These are phyloP conservation scores for Botrytis sinoallii DNA, from an alignment of 2,329 filamentous ascomycete genomes.

Conservation along the genomic window DNA sequence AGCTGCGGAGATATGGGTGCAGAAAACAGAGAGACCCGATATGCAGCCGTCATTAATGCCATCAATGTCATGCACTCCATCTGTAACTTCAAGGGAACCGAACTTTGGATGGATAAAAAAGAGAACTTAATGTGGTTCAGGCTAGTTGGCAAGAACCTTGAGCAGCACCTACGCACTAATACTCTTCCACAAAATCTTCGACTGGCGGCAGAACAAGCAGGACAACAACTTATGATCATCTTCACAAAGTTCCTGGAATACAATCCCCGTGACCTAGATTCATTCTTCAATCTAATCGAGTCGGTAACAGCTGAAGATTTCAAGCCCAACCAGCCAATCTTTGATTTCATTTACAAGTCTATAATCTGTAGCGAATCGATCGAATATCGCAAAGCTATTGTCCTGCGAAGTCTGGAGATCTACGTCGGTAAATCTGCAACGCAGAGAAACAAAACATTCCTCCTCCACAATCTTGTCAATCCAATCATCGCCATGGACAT, in stretches of 20 bases:
- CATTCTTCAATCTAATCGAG: slow-evolving; percentile 80
- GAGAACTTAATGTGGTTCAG: slow-evolving; percentile 60
- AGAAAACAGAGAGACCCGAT: slow-evolving; percentile 66
- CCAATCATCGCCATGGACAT: slow-evolving; percentile 92
- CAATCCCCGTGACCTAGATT: slow-evolving; percentile 73
- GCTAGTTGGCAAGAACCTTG: slow-evolving; percentile 71
- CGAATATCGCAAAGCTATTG: slow-evolving; percentile 78
- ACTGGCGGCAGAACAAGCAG: slow-evolving; percentile 82
- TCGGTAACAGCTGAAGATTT: slow-evolving; percentile 80
- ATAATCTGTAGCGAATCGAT: slow-evolving; percentile 83
- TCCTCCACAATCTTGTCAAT: slow-evolving; percentile 89
- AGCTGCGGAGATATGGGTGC: slow-evolving; percentile 61
- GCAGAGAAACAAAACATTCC: slow-evolving; percentile 89
- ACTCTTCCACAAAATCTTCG: slow-evolving; percentile 69
- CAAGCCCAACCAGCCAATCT: slow-evolving; percentile 70
- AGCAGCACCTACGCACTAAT: slow-evolving; percentile 68
- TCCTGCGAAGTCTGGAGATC: slow-evolving; percentile 82
- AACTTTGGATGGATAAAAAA: slow-evolving; percentile 68
- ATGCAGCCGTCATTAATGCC: slow-evolving; percentile 74
- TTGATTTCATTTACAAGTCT: slow-evolving; percentile 77
- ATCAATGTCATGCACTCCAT: slow-evolving; percentile 83
- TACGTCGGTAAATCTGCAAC: slow-evolving; percentile 76
- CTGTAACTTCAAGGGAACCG: slow-evolving; percentile 59
- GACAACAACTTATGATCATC: slow-evolving; percentile 82
- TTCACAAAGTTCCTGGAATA: slow-evolving; percentile 76